Percentiles rank a stretch among this genome's conserved stretches.
phyloP scores from a whole-genome alignment of 306 rosid genomes.

The Glycyrrhiza uralensis region DNA sequence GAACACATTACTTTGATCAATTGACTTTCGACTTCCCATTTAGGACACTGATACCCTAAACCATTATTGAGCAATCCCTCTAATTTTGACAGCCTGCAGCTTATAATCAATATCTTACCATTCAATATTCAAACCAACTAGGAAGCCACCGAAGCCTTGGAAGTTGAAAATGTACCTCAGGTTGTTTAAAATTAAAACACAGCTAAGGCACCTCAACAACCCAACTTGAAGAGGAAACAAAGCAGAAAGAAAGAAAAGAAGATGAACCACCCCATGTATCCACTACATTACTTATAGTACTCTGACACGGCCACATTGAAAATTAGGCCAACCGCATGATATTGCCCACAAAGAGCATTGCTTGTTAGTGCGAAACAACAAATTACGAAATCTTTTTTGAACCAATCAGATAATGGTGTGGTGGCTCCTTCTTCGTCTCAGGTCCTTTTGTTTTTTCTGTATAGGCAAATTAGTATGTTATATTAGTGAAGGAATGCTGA shows the following conservation, averaged over 20 bases:
- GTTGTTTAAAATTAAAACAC: conserved; percentile 6
- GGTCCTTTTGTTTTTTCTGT: too few relatives aligned
- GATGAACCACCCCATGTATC: conserved; percentile 4
- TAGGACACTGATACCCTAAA: not conserved
- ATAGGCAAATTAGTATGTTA: too few relatives aligned
- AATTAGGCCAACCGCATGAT: not conserved
- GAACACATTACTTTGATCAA: not conserved
- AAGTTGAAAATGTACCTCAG: conserved; percentile 18
- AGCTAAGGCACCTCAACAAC: conserved; percentile 11
- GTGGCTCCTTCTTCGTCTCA: too few relatives aligned
- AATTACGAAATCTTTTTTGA: too few relatives aligned
- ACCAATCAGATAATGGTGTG: too few relatives aligned
- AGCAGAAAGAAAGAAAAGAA: not conserved
- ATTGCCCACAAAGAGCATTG: too few relatives aligned
- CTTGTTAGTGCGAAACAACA: too few relatives aligned
- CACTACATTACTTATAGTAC: too few relatives aligned
- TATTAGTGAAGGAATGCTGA: too few relatives aligned
- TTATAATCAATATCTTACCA: too few relatives aligned
- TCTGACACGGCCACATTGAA: not conserved
- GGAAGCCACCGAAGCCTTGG: not conserved
- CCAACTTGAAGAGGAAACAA: not conserved
- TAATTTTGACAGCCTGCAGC: conserved; percentile 17
- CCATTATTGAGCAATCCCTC: not conserved
- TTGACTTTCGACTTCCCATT: not conserved
- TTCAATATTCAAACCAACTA: too few relatives aligned